Percentiles rank a stretch among this genome's conserved stretches.
Evolutionary conservation across 108 stramenopile genomes (phyloP).

Genomic region (Nitzschia sp.): DNA sequence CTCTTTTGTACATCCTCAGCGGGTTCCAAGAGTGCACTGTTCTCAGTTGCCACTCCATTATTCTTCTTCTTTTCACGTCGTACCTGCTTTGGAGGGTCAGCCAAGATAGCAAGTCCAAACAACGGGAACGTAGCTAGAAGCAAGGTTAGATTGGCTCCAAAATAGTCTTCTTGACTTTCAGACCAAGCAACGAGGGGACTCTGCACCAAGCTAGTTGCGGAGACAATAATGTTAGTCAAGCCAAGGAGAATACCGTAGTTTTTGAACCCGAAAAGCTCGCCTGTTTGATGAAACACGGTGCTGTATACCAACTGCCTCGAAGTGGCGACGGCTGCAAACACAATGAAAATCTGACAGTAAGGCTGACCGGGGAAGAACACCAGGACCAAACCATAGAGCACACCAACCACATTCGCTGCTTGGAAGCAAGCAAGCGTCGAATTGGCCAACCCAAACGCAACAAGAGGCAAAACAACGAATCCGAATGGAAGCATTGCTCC

Average conservation of each 20-base stretch:
- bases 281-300: constrained; percentile 34
- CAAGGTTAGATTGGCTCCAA: constrained; percentile 11
- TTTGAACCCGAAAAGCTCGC: constrained; percentile 28
- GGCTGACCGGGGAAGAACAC: constrained; percentile 12
- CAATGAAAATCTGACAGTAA: constrained; percentile 24
- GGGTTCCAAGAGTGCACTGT: not conserved
- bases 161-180: constrained; percentile 17
- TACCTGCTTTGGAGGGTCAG: not conserved
- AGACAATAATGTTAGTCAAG: constrained; percentile 30
- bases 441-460: constrained; percentile 17
- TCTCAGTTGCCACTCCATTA: not conserved
- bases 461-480: constrained; percentile 32
- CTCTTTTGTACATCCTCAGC: too few species aligned
- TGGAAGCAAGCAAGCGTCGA: constrained; percentile 17
- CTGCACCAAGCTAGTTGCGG: constrained; percentile 3
- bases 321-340: constrained; percentile 36
- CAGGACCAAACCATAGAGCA: constrained; percentile 35
- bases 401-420: constrained; percentile 29
- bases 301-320: constrained; percentile 49
- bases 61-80: not conserved
- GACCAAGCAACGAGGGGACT: constrained; percentile 15
- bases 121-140: constrained; percentile 20
- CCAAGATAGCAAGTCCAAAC: constrained; percentile 12
- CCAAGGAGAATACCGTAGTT: constrained; percentile 37
- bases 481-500: constrained; percentile 49